Evolutionary conservation across 2,329 filamentous ascomycete species (phyloP), one percentile per base, ranked within the genome.

Genomic region (Fusarium verticillioides): DNA sequence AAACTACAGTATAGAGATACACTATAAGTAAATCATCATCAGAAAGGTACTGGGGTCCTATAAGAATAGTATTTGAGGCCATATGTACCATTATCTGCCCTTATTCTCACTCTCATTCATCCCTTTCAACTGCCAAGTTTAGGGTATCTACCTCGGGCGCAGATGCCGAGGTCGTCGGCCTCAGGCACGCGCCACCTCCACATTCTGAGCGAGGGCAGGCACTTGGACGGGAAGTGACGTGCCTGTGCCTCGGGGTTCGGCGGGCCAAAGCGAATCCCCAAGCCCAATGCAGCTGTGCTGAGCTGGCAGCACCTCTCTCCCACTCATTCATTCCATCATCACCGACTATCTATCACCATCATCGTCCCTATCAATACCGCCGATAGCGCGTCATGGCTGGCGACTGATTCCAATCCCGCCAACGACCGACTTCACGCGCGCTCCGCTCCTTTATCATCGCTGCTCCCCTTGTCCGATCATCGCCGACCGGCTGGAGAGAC

Each of bases 171-270:
- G 61, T 66, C 63, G 26, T 54, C 59, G 61, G 75, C 75, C 75
- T 77, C 42, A 77, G 75, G 75, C 75, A 76, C 66, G 59, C 43
- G 49, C 66, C 64, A 74, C 64, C 73, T 77, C 71, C 71, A 74
- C 71, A 69, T 59, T 72, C 44, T 65, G 28, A 16, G 37, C 19
- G 43, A 36, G 7, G 34, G 34, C 15, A 30, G 59, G 59, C 28
- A 37, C 52, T 46, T 34, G 52, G 28, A 32, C 37, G 53, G 53
- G 32, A 65, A 44, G 75, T 77, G 75, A 77, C 72, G 76, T 76
- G 72, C 30, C 47, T 50, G 47, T 50, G 47, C 75, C 75, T 77
- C 75, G 75, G 75, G 53, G 65, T 63, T 64, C 49, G 63, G 61
- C 61, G 60, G 58, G 54, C 47, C 30, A 50, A 58, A 49, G 28